These are phyloP conservation scores for Sporodiniella umbellata DNA, from an alignment of 371 early-diverging fungal genomes.

Conservation along the genomic window DNA sequence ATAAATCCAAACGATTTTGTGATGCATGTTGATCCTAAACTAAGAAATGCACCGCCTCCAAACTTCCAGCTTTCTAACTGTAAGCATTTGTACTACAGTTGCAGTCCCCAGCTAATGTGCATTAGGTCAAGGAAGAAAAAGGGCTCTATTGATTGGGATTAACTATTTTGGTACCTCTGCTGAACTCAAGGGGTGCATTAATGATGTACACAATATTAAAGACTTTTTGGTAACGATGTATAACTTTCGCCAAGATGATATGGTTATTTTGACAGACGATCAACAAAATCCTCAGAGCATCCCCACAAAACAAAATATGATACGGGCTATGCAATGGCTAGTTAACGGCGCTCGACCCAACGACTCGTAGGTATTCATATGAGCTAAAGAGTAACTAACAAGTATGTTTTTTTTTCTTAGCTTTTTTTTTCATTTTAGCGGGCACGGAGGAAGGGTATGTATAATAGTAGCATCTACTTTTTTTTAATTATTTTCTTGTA, in stretches of 20 bases:
- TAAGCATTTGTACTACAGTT: conserved; percentile 13
- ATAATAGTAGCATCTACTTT: background rate
- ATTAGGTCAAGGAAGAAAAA: conserved; percentile 34
- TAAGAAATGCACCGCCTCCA: conserved; percentile 22
- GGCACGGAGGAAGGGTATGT: conserved; percentile 74
- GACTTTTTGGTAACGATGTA: conserved; percentile 60
- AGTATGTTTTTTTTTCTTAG: conserved; percentile 20
- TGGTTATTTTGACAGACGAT: conserved; percentile 85
- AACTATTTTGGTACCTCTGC: conserved; percentile 62
- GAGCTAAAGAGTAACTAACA: no score
- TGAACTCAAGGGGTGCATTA: conserved; percentile 80
- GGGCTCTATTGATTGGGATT: conserved; percentile 25
- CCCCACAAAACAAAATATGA: conserved; percentile 82
- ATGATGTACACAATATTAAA: conserved; percentile 84
- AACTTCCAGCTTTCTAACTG: conserved; percentile 67
- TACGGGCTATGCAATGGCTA: conserved; percentile 86
- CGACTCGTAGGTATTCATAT: conserved; percentile 57
- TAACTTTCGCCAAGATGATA: conserved; percentile 63
- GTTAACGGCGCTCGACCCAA: conserved; percentile 73
- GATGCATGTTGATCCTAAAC: conserved; percentile 15
- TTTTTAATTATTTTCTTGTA: background rate
- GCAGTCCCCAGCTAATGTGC: no score
- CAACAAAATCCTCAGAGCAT: conserved; percentile 54
- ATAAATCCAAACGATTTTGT: background rate
- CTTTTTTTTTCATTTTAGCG: conserved; percentile 84